These are phyloP conservation scores for Cyanidium caldarium DNA, from an alignment of 23 red algal genomes.

Conservation along the genomic window DNA sequence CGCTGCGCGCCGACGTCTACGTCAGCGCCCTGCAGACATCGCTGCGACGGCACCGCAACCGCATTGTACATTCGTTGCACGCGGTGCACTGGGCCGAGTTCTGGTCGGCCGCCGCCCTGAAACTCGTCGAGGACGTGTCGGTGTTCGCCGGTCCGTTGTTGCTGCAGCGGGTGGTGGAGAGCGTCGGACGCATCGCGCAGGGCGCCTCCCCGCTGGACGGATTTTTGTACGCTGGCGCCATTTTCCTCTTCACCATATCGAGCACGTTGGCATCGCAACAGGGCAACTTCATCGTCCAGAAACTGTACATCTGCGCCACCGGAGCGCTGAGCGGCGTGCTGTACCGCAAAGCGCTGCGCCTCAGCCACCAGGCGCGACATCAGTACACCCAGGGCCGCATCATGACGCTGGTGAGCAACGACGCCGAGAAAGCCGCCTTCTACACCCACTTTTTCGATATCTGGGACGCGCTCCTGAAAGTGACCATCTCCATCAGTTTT, in stretches of 20 bases:
- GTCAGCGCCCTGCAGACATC: too few relatives aligned
- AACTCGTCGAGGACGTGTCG: conserved; percentile 37
- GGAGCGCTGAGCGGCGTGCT: conserved; percentile 20
- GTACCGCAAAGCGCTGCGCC: conserved; percentile 22
- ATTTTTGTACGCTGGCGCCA: too few relatives aligned
- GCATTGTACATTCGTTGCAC: too few relatives aligned
- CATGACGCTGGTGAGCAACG: background rate
- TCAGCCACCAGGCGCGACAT: background rate
- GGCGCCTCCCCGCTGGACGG: conserved; percentile 22
- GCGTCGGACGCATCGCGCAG: background rate
- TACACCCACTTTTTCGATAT: background rate
- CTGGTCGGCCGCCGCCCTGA: conserved; percentile 28
- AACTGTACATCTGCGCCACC: conserved; percentile 56
- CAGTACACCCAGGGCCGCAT: background rate
- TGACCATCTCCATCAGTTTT: conserved; percentile 42
- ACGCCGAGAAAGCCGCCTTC: background rate
- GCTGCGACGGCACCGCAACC: too few relatives aligned
- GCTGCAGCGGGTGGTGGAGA: conserved; percentile 23
- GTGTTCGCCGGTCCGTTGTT: conserved; percentile 40
- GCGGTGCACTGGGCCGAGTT: too few relatives aligned
- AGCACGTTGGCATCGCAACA: too few relatives aligned
- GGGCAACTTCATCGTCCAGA: conserved; percentile 36
- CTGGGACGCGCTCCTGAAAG: conserved; percentile 32
- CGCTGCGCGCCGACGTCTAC: too few relatives aligned
- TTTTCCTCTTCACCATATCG: conserved; percentile 21